Conservation (phyloP, 2,329 filamentous ascomycete genomes). For the Hawksworthiomyces lignivorus region DNA sequence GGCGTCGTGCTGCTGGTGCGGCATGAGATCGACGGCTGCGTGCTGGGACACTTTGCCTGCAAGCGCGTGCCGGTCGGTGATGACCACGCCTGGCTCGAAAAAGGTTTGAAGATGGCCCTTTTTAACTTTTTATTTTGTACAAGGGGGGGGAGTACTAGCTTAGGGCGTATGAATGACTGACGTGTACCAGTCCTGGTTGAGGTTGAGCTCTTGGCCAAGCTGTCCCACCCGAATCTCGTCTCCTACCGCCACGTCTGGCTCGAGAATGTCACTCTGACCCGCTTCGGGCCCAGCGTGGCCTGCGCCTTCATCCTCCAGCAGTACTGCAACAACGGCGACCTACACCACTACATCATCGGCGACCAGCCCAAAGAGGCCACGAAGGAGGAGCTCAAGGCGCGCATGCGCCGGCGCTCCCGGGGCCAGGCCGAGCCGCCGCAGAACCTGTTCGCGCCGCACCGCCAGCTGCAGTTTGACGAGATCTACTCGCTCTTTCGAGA, state of each 20-base stretch:
- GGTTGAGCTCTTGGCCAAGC: slow-evolving; percentile 82
- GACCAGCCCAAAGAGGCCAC: slow-evolving; percentile 55
- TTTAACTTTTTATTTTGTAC: no score
- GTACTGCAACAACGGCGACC: slow-evolving; percentile 90
- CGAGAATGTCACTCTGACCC: slow-evolving; percentile 75
- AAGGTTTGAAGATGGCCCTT: slow-evolving; percentile 34
- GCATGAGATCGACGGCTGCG: slow-evolving; percentile 83
- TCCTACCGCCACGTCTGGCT: slow-evolving; percentile 97
- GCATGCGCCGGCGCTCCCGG: slow-evolving; percentile 73
- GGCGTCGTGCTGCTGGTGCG: slow-evolving; percentile 91
- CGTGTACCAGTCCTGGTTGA: slow-evolving; percentile 73
- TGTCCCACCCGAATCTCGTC: slow-evolving; percentile 91
- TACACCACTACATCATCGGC: slow-evolving; percentile 79
- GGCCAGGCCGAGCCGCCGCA: slow-evolving; percentile 60
- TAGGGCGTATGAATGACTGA: no score
- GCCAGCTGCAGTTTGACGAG: slow-evolving; percentile 65
- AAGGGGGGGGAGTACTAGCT: no score
- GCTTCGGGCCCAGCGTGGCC: slow-evolving; percentile 83
- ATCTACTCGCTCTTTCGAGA: slow-evolving; percentile 97
- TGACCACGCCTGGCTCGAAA: slow-evolving; percentile 91
- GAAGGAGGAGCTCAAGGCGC: slow-evolving; percentile 82
- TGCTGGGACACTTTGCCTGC: slow-evolving; percentile 86
- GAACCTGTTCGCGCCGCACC: slow-evolving; percentile 32
- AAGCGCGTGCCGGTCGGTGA: slow-evolving; percentile 94
- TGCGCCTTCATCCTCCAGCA: slow-evolving; percentile 97